A percentile compares a stretch with the other conserved stretches of the same genome.
These are phyloP conservation scores for Elymus sibiricus DNA, from an alignment of 176 grass and related monocot genomes.

Conservation along the genomic window DNA sequence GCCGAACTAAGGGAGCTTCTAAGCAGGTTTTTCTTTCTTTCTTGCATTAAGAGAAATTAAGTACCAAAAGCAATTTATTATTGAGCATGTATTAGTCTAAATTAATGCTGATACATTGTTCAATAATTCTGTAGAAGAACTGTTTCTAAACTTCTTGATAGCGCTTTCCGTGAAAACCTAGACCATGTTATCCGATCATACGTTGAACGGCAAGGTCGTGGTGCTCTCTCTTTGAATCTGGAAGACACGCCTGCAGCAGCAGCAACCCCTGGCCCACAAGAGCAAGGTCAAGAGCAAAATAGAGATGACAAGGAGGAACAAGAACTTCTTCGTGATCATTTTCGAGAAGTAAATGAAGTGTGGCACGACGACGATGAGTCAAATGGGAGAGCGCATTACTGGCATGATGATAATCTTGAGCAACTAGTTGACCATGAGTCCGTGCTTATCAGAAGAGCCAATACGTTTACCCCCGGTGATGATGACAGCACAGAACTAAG, in stretches of 20 bases:
- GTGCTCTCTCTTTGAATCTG: constrained; percentile 79
- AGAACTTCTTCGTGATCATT: constrained; percentile 45
- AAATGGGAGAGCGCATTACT: constrained; percentile 51
- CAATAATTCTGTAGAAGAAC: constrained; percentile 72
- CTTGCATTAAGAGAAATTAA: not conserved
- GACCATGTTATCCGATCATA: too few relatives aligned
- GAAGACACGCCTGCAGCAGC: constrained; percentile 42
- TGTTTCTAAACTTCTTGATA: constrained; percentile 94
- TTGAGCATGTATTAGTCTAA: not conserved
- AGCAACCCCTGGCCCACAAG: constrained; percentile 31
- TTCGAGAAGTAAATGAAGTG: constrained; percentile 49
- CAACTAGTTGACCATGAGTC: constrained; percentile 44
- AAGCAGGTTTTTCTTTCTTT: not conserved
- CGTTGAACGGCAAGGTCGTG: too few relatives aligned
- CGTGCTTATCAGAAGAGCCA: constrained; percentile 57
- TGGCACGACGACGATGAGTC: constrained; percentile 65
- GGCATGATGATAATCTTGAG: constrained; percentile 54
- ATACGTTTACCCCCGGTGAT: constrained; percentile 62
- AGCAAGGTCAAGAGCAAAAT: constrained; percentile 46
- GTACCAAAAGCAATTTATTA: not conserved
- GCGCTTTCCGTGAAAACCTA: constrained; percentile 84
- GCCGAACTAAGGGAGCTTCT: not conserved
- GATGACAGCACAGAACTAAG: constrained; percentile 84
- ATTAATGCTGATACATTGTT: constrained; percentile 15
- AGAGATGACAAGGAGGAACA: constrained; percentile 49